phyloP scores from a whole-genome alignment of 441 rosid species.

The Codiaeum variegatum region DNA sequence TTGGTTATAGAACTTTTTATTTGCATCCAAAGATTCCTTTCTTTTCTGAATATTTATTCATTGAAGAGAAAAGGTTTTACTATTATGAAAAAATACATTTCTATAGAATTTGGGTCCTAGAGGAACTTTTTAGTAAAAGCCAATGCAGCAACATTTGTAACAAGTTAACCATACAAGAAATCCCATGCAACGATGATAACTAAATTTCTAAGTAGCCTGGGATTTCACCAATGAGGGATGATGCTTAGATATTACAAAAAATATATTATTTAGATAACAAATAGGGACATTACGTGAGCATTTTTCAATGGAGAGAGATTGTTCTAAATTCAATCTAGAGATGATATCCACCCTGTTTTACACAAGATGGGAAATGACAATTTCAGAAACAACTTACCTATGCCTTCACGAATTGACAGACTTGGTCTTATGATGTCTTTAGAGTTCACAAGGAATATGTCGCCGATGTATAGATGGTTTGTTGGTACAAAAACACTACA shows the following conservation, averaged over 20 bases:
- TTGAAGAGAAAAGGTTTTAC: not conserved
- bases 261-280: not conserved
- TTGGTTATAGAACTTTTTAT: not conserved
- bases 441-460: slow-evolving; percentile 75
- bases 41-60: too few relatives aligned
- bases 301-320: not conserved
- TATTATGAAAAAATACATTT: not conserved
- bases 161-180: not conserved
- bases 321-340: not conserved
- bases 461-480: slow-evolving; percentile 87
- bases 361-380: not conserved
- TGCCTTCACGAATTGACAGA: slow-evolving; percentile 84
- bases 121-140: not conserved
- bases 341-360: too few relatives aligned
- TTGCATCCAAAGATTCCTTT: not conserved
- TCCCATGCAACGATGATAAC: not conserved
- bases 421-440: slow-evolving; percentile 83
- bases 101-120: not conserved
- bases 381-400: slow-evolving; percentile 39
- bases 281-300: not conserved
- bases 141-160: not conserved
- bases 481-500: slow-evolving; percentile 91
- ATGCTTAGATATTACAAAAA: not conserved
- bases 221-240: not conserved
- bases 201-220: not conserved